These are phyloP conservation scores for Yarrowia sp. DNA, from an alignment of 805 yeast species.

Conservation along the genomic window DNA sequence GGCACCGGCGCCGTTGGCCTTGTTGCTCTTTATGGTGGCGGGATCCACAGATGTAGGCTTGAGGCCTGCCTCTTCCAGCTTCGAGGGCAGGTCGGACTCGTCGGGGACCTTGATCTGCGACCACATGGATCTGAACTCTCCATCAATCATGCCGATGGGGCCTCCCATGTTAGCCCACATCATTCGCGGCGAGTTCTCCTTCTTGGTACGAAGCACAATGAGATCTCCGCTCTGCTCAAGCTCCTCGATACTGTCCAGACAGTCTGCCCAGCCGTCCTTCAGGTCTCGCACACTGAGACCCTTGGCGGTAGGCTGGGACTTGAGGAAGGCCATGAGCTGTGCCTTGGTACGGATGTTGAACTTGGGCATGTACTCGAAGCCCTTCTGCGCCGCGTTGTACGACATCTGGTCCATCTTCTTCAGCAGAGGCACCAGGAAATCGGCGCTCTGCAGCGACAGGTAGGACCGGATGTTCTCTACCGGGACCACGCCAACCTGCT, in stretches of 20 bases:
- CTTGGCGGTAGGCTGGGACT: slow-evolving; percentile 79
- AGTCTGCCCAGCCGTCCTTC: slow-evolving; percentile 93
- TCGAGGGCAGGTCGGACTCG: slow-evolving; percentile 74
- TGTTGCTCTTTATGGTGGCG: slow-evolving; percentile 68
- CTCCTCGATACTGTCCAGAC: slow-evolving; percentile 71
- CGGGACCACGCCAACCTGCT: slow-evolving; percentile 63
- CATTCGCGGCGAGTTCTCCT: slow-evolving; percentile 87
- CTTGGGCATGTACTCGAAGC: slow-evolving; percentile 82
- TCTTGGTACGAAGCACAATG: slow-evolving; percentile 82
- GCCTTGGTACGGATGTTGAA: slow-evolving; percentile 82
- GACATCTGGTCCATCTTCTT: slow-evolving; percentile 74
- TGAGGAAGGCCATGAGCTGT: slow-evolving; percentile 69
- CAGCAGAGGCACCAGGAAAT: slow-evolving; percentile 67
- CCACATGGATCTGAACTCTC: slow-evolving; percentile 84
- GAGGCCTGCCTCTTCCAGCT: slow-evolving; percentile 76
- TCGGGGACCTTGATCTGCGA: slow-evolving; percentile 72
- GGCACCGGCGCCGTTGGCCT: slow-evolving; percentile 49
- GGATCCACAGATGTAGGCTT: slow-evolving; percentile 99
- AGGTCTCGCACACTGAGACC: slow-evolving; percentile 80
- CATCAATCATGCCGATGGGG: slow-evolving; percentile 66
- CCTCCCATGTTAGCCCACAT: slow-evolving; percentile 90
- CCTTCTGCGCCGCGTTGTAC: slow-evolving; percentile 57
- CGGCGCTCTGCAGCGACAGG: slow-evolving; percentile 58
- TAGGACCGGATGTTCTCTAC: slow-evolving; percentile 65
- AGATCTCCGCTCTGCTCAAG: slow-evolving; percentile 75